Percentiles rank a stretch among this genome's conserved stretches.
Conservation (phyloP, 164 flowering plant genomes). For the Dillenia turbinata region DNA sequence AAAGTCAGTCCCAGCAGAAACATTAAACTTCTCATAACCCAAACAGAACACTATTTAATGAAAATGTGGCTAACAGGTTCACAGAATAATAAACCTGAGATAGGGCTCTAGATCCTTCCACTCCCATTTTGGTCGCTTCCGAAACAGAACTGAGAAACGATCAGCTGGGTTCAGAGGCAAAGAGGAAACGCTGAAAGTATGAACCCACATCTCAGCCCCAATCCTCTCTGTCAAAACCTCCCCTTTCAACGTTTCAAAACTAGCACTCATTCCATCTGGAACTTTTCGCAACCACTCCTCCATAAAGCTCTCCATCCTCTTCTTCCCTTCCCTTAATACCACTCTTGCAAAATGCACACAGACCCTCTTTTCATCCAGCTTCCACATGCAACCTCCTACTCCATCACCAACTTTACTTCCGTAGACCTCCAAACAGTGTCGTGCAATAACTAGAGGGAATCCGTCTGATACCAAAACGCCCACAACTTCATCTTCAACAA, state of each 20-base stretch:
- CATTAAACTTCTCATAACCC: not conserved
- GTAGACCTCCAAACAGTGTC: constrained; percentile 60
- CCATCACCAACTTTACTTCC: constrained; percentile 42
- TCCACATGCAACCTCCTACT: constrained; percentile 38
- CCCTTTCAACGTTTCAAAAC: constrained; percentile 83
- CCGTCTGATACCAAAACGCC: constrained; percentile 58
- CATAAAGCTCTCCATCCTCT: constrained; percentile 68
- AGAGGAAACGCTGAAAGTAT: constrained; percentile 60
- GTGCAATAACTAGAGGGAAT: constrained; percentile 38
- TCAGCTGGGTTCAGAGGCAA: constrained; percentile 73
- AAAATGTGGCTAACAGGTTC: not conserved
- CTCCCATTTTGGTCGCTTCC: constrained; percentile 78
- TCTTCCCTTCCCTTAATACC: constrained; percentile 56
- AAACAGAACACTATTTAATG: not conserved
- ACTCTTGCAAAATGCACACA: constrained; percentile 71
- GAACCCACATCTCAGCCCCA: constrained; percentile 73
- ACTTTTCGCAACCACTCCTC: constrained; percentile 59
- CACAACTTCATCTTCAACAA: constrained; percentile 59
- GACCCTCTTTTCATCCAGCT: constrained; percentile 57
- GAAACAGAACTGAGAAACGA: constrained; percentile 67
- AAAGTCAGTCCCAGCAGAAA: not conserved
- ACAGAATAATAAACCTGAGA: constrained; percentile 47
- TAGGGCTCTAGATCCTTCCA: constrained; percentile 85
- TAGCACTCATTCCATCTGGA: constrained; percentile 62
- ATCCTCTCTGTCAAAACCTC: constrained; percentile 76